Evolutionary conservation across 108 stramenopile species (phyloP).

Genomic region (Pseudonitzschia delicatissima): DNA sequence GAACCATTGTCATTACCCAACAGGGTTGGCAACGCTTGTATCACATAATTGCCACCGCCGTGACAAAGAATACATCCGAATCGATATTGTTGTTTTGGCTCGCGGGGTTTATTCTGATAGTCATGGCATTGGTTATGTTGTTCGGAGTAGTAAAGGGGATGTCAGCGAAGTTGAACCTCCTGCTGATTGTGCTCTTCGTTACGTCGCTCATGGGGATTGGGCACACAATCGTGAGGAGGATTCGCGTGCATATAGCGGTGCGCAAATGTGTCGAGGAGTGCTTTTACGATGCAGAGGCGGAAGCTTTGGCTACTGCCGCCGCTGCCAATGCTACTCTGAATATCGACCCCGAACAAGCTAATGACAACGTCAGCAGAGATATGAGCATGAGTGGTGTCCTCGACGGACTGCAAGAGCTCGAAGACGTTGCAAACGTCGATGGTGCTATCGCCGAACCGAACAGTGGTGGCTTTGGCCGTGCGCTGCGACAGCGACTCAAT

Average conservation of each 20-base stretch:
- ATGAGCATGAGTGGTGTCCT: neutral
- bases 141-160: neutral
- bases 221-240: neutral
- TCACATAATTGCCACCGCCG: slow-evolving; percentile 2
- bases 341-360: neutral
- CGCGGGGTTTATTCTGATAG: neutral
- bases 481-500: slow-evolving; percentile 5
- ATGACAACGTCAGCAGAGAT: neutral
- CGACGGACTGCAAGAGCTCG: slow-evolving; percentile 10
- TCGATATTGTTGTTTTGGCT: slow-evolving; percentile 1
- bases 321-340: neutral
- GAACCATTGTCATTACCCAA: slow-evolving; percentile 1
- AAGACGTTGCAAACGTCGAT: slow-evolving; percentile 8
- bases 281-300: slow-evolving; percentile 2
- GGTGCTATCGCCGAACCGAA: neutral
- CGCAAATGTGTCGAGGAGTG: slow-evolving; percentile 7
- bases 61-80: neutral
- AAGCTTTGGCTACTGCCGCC: neutral
- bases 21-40: slow-evolving; percentile 2
- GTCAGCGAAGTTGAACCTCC: neutral
- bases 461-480: neutral
- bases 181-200: neutral
- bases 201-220: neutral
- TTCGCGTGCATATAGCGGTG: neutral
- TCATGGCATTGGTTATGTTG: neutral